A percentile compares a stretch with the other conserved stretches of the same genome.
These are phyloP conservation scores for Salix arbutifolia DNA, from an alignment of 345 rosid genomes.

Conservation along the genomic window DNA sequence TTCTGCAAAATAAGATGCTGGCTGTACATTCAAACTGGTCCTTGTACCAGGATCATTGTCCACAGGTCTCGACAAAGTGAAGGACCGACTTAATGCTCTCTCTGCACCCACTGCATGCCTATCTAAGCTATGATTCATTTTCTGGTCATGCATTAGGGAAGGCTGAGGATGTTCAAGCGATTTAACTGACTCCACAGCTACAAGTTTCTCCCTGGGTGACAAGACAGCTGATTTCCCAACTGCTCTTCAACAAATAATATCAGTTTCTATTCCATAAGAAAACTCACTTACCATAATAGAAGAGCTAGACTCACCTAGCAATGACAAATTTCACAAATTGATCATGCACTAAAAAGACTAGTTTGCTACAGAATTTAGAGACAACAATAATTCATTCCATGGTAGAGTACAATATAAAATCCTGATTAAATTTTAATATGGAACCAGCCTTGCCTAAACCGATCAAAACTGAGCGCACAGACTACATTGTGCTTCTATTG, in stretches of 20 bases:
- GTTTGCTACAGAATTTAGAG: neutral
- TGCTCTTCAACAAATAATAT: slow-evolving; percentile 24
- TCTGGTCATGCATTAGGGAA: slow-evolving; percentile 26
- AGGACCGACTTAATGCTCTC: slow-evolving; percentile 23
- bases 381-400: neutral
- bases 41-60: slow-evolving; percentile 39
- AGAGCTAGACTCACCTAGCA: neutral
- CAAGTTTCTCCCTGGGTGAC: slow-evolving; percentile 22
- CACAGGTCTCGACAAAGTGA: slow-evolving; percentile 36
- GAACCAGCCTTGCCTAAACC: neutral
- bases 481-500: neutral
- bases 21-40: slow-evolving; percentile 37
- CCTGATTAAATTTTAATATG: neutral
- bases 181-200: slow-evolving; percentile 22
- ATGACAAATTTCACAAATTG: neutral
- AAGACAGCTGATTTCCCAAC: slow-evolving; percentile 23
- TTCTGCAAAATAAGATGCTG: slow-evolving; percentile 28
- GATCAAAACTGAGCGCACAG: neutral
- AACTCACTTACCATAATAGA: slow-evolving; percentile 1
- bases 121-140: slow-evolving; percentile 26
- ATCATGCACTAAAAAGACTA: neutral
- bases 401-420: neutral
- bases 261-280: slow-evolving; percentile 15
- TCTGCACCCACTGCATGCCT: slow-evolving; percentile 33
- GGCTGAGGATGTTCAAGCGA: slow-evolving; percentile 25